These are phyloP conservation scores for Bacterosira constricta DNA, from an alignment of 108 stramenopile genomes.

Conservation along the genomic window DNA sequence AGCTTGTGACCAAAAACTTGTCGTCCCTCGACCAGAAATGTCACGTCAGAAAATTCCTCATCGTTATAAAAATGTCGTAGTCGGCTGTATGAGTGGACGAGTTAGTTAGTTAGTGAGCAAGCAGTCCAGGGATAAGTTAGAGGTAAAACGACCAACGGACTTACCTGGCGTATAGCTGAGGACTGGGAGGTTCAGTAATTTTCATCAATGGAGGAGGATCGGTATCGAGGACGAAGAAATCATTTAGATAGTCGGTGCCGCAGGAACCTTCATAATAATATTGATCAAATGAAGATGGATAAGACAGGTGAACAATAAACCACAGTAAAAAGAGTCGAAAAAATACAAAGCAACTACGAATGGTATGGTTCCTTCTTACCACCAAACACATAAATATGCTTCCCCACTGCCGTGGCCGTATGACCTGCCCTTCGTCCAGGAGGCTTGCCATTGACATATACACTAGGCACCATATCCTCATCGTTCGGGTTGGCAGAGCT, in stretches of 20 bases:
- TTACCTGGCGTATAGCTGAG: slow-evolving; percentile 68
- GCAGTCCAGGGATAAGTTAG: too few relatives aligned
- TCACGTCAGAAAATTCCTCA: slow-evolving; percentile 90
- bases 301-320: not conserved
- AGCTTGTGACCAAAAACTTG: slow-evolving; percentile 88
- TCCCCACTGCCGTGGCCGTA: slow-evolving; percentile 90
- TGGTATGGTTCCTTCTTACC: slow-evolving; percentile 52
- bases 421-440: slow-evolving; percentile 92
- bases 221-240: slow-evolving; percentile 89
- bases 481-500: slow-evolving; percentile 85
- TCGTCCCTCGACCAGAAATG: slow-evolving; percentile 88
- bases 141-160: too few relatives aligned
- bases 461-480: slow-evolving; percentile 76
- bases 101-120: too few relatives aligned
- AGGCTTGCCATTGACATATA: slow-evolving; percentile 69
- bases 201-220: slow-evolving; percentile 78
- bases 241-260: slow-evolving; percentile 74
- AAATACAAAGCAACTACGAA: slow-evolving; percentile 16
- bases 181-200: slow-evolving; percentile 68
- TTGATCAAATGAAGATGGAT: slow-evolving; percentile 20
- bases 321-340: not conserved
- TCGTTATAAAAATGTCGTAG: slow-evolving; percentile 84
- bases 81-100: too few relatives aligned
- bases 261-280: slow-evolving; percentile 25
- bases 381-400: slow-evolving; percentile 84